A percentile compares a stretch with the other conserved stretches of the same genome.
Conservation (phyloP, 345 rosid species). For the Gossypioides kirkii region DNA sequence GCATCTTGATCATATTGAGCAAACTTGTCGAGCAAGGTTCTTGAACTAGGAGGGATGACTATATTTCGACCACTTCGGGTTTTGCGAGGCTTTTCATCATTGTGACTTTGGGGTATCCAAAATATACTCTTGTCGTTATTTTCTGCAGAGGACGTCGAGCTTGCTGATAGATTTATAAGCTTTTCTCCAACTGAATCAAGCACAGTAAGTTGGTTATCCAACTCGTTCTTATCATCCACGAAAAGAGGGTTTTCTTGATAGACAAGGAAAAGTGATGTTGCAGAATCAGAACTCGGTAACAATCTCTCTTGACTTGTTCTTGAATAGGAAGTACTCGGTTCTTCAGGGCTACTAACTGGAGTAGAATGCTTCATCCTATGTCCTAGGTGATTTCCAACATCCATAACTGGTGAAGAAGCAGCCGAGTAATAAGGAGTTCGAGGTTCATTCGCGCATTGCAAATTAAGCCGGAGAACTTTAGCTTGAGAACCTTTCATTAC, state of each 20-base stretch:
- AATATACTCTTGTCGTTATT: conserved; percentile 23
- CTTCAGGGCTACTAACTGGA: conserved; percentile 67
- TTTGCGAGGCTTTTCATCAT: conserved; percentile 19
- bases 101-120: conserved; percentile 51
- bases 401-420: conserved; percentile 44
- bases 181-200: conserved; percentile 20
- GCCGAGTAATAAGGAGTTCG: conserved; percentile 59
- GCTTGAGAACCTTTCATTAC: conserved; percentile 57
- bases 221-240: conserved; percentile 16
- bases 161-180: conserved; percentile 27
- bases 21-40: conserved; percentile 43
- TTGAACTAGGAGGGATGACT: conserved; percentile 29
- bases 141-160: conserved; percentile 16
- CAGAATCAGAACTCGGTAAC: conserved; percentile 30
- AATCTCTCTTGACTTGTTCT: conserved; percentile 31
- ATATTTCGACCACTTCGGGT: conserved; percentile 15
- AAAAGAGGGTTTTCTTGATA: conserved; percentile 56
- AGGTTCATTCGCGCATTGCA: conserved; percentile 39
- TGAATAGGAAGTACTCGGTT: conserved; percentile 34
- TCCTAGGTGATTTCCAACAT: conserved; percentile 21
- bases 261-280: conserved; percentile 32
- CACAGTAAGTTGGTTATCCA: conserved; percentile 16
- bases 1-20: conserved; percentile 41
- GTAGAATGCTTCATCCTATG: conserved; percentile 53
- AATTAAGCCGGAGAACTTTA: conserved; percentile 61